Evolutionary conservation across 176 grass and related monocot species (phyloP).

Genomic region (Rhynchospora pubera): DNA sequence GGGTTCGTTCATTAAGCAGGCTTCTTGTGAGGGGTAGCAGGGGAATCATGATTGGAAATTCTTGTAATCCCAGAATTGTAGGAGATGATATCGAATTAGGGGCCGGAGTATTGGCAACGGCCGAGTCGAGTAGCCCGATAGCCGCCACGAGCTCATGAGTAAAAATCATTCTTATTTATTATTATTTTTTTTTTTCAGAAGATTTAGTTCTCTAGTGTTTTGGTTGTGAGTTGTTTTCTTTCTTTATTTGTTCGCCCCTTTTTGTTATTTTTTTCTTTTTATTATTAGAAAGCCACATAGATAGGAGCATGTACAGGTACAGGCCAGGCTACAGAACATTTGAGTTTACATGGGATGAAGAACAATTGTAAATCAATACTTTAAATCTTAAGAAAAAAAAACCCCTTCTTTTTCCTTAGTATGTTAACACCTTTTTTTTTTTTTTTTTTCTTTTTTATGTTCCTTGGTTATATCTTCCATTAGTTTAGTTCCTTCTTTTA

Average conservation of each 20-base stretch:
- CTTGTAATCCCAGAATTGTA: constrained; percentile 14
- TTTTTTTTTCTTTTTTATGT: too few relatives aligned
- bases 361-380: constrained; percentile 19
- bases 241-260: background rate
- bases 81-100: constrained; percentile 16
- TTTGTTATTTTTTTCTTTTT: background rate
- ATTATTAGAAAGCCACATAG: background rate
- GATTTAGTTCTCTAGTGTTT: background rate
- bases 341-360: background rate
- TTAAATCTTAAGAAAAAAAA: background rate
- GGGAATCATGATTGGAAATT: constrained; percentile 22
- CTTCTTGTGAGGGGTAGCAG: constrained; percentile 38
- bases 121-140: background rate
- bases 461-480: background rate
- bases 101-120: background rate
- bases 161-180: background rate
- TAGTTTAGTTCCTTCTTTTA: background rate
- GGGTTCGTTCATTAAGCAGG: constrained; percentile 41
- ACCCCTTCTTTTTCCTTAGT: background rate
- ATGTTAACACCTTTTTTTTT: background rate
- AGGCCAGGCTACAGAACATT: background rate
- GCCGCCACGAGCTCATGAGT: constrained; percentile 15
- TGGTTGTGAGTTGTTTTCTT: background rate
- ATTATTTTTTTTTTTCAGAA: constrained; percentile 7
- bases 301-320: constrained; percentile 9